These are phyloP conservation scores for Scedosporium minutisporum DNA, from an alignment of 2,329 filamentous ascomycete genomes.

Conservation along the genomic window DNA sequence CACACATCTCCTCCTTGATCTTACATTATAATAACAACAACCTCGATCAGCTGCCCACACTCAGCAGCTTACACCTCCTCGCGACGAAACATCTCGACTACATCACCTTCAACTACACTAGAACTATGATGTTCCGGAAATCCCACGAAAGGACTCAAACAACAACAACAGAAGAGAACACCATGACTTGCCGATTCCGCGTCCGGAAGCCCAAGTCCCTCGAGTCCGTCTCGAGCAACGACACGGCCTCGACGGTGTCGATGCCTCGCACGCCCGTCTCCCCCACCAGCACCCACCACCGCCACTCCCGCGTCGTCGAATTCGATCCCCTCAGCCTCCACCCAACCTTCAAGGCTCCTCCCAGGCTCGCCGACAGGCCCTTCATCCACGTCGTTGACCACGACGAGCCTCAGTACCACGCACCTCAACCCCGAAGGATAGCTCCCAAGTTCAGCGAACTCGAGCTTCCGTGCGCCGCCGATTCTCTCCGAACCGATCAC, in stretches of 20 bases:
- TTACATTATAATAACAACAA: neutral
- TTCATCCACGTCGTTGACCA: slow-evolving; percentile 20
- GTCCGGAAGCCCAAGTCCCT: slow-evolving; percentile 31
- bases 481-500: slow-evolving; percentile 14
- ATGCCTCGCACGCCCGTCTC: slow-evolving; percentile 10
- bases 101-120: neutral
- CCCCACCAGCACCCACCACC: slow-evolving; percentile 13
- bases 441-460: slow-evolving; percentile 13
- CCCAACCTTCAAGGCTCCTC: slow-evolving; percentile 19
- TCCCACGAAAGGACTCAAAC: neutral
- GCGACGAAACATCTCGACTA: no score
- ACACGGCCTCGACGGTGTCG: slow-evolving; percentile 17
- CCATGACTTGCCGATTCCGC: slow-evolving; percentile 21
- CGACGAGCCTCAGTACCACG: slow-evolving; percentile 11
- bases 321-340: slow-evolving; percentile 25
- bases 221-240: slow-evolving; percentile 23
- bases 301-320: slow-evolving; percentile 14
- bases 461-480: slow-evolving; percentile 15
- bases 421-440: neutral
- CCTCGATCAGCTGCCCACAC: neutral
- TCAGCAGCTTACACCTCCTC: no score
- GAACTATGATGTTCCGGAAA: neutral
- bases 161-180: neutral
- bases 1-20: neutral
- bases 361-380: slow-evolving; percentile 12